Percentiles rank a stretch among this genome's conserved stretches.
phyloP scores from a whole-genome alignment of 768 basidiomycete species.

The Mycena amicta region DNA sequence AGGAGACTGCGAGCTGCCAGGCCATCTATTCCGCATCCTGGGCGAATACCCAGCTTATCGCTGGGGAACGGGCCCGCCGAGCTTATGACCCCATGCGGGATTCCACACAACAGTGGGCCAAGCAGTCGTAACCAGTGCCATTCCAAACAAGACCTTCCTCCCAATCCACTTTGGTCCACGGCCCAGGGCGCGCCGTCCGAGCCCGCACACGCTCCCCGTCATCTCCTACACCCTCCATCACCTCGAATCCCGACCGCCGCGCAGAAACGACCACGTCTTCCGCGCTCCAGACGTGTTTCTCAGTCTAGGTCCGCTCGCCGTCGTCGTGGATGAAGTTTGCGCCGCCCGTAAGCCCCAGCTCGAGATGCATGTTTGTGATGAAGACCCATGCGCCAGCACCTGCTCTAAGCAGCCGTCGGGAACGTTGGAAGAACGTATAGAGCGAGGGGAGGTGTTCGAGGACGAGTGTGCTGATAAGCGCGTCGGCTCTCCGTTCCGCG shows the following conservation, averaged over 20 bases:
- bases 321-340: conserved; percentile 6
- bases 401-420: not conserved
- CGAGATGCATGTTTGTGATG: conserved; percentile 16
- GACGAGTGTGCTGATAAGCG: conserved; percentile 14
- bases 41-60: too few species aligned
- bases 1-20: too few species aligned
- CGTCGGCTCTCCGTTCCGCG: not conserved
- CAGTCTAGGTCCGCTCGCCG: conserved; percentile 9
- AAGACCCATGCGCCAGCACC: conserved; percentile 12
- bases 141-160: conserved; percentile 7
- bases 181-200: conserved; percentile 1
- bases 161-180: conserved; percentile 16
- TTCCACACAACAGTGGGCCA: too few species aligned
- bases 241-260: conserved; percentile 2
- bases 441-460: conserved; percentile 17
- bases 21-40: too few species aligned
- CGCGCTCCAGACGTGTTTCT: conserved; percentile 9
- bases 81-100: too few species aligned
- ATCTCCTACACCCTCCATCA: not conserved
- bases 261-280: conserved; percentile 5
- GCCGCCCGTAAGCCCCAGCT: conserved; percentile 2
- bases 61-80: too few species aligned
- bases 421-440: conserved; percentile 3
- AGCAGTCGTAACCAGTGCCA: conserved; percentile 6
- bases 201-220: not conserved